phyloP scores from a whole-genome alignment of 108 stramenopile species.

The Cyclotella cryptica region DNA sequence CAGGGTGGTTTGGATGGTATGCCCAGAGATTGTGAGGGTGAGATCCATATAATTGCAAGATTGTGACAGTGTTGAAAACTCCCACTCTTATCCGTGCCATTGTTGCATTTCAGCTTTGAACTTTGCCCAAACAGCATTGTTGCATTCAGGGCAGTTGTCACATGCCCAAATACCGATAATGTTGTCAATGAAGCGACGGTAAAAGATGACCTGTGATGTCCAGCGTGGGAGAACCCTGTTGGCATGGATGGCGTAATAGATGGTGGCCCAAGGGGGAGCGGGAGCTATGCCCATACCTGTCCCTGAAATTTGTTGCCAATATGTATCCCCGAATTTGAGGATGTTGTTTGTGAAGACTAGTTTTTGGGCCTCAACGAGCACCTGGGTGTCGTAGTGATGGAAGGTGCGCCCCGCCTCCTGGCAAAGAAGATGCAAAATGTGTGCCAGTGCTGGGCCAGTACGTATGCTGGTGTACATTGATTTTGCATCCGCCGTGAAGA shows the following conservation, averaged over 20 bases:
- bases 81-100: conserved; percentile 13
- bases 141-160: not conserved
- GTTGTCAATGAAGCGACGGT: conserved; percentile 22
- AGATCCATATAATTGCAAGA: conserved; percentile 29
- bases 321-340: too few relatives aligned
- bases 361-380: not conserved
- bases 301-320: too few relatives aligned
- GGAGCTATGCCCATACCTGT: too few relatives aligned
- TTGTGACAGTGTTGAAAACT: not conserved
- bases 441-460: conserved; percentile 19
- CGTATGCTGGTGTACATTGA: conserved; percentile 51
- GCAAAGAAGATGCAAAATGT: too few relatives aligned
- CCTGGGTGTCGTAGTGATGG: not conserved
- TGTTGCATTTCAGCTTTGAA: conserved; percentile 3
- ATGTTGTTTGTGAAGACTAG: too few relatives aligned
- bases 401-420: conserved; percentile 9
- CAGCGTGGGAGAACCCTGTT: not conserved
- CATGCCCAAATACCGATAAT: conserved; percentile 6
- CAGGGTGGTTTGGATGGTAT: conserved; percentile 8
- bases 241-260: too few relatives aligned
- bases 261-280: too few relatives aligned
- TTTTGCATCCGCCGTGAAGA: conserved; percentile 39
- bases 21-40: conserved; percentile 8
- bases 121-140: not conserved
- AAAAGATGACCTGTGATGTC: not conserved